A percentile compares a stretch with the other conserved stretches of the same genome.
Conservation (phyloP, 345 rosid species). For the Populus deltoides region DNA sequence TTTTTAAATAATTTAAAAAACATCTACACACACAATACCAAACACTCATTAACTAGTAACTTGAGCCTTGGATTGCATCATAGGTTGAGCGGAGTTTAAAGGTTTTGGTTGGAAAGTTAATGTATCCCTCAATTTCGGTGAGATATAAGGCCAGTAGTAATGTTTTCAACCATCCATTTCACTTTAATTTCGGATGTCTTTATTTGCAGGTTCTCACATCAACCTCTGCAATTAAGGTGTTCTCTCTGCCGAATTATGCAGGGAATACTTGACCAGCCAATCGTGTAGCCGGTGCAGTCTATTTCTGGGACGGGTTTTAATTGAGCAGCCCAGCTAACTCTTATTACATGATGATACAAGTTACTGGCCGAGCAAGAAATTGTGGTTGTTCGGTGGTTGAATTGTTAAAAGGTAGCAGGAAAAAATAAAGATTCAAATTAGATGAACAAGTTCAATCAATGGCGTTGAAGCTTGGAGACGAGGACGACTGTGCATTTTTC, state of each 20-base stretch:
- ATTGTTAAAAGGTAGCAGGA: neutral
- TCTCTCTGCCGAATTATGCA: neutral
- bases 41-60: fast-evolving
- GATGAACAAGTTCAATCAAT: slow-evolving; percentile 24
- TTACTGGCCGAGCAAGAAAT: neutral
- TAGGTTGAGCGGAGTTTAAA: too few species aligned
- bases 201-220: neutral
- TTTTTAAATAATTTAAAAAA: too few species aligned
- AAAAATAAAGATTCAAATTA: neutral
- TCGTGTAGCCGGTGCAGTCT: neutral
- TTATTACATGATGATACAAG: neutral
- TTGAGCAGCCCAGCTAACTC: neutral
- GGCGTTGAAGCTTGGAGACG: neutral
- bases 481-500: neutral
- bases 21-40: fast-evolving
- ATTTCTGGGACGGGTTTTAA: neutral
- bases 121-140: neutral
- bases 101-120: neutral
- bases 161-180: neutral
- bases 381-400: neutral
- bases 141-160: neutral
- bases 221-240: neutral
- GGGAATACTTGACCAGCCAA: neutral
- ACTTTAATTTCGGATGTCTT: neutral
- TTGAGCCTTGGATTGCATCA: too few species aligned